Base-by-base conservation (phyloP, 305 asterid genomes). In the Solanum aculeatissimum region DNA sequence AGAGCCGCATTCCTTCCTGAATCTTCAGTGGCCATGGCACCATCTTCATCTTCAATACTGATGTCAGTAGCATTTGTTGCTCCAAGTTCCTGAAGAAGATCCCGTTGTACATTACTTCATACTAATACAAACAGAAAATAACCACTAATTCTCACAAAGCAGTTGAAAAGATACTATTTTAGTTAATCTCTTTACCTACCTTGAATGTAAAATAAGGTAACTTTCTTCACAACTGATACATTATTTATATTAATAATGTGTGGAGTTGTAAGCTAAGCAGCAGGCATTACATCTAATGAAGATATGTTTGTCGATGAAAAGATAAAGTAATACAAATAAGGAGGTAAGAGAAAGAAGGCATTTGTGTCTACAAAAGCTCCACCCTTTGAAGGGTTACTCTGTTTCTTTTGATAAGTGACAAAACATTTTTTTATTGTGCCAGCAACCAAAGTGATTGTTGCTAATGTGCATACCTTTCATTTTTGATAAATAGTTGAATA, bases 1-100 rank as follows among this genome's bases (percentile, higher is more conserved):
- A 95, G 94, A 85, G 97, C 93, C 78, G 97, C 99, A 87, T 86
- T 92, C 83, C 84, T 90, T 83, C 92, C 97, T 63, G 97, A 92
- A 89, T 87, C 87, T 89, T 94, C 97, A 23, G 89, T 85, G 86
- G 55, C 90, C 84, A 70, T 69, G 77, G 83, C 15, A 84, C 88
- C 87, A 84, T 91, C 96, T 84, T 94, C 93, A 72, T 84, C 85
- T 85, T 87, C 97, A 87, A 84, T 83, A 80, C 87, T 86, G 75
- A 81, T 51, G 80, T 88, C 98, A 85, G 83, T 88, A 83, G 89
- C 91, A 90, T 87, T 84, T 78, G 86, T 89, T 45, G 84, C 74
- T 60, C 86, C 87, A 68, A 86, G 89, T 72, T 91, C 97, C 98
- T 97, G 83, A 84, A 83, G 82, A 47, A 84, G 12, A 66, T 45